These are phyloP conservation scores for Cubamyces lactineus DNA, from an alignment of 768 basidiomycete genomes.

Conservation along the genomic window DNA sequence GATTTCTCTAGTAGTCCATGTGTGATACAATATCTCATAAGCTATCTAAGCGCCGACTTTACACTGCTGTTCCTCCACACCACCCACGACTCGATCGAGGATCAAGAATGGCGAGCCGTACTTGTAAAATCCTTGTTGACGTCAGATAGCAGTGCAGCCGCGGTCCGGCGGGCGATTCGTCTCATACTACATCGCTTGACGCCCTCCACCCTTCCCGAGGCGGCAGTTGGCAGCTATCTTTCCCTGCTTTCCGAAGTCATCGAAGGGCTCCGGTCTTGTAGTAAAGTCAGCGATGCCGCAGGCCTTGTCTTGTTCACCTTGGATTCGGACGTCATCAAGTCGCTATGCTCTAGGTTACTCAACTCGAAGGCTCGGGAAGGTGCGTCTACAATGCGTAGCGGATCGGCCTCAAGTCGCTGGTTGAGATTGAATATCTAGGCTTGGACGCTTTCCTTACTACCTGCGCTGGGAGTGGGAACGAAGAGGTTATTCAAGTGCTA, in stretches of 20 bases:
- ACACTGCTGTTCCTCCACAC: constrained; percentile 49
- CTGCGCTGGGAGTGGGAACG: neutral
- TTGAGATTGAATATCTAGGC: neutral
- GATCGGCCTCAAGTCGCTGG: neutral
- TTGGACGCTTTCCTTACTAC: neutral
- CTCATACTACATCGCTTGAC: constrained; percentile 42
- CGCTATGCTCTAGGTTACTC: neutral
- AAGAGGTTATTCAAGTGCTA: neutral
- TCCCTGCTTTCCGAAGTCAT: constrained; percentile 17
- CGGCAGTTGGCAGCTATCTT: neutral
- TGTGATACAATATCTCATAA: neutral
- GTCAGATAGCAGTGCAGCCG: constrained; percentile 29
- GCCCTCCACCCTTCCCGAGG: constrained; percentile 27
- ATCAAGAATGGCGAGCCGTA: constrained; percentile 32
- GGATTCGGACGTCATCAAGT: constrained; percentile 10
- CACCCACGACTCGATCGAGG: constrained; percentile 27
- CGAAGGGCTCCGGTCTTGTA: neutral
- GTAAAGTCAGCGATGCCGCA: too few relatives aligned
- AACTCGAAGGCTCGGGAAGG: neutral
- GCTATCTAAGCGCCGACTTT: constrained; percentile 40
- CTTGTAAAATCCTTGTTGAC: constrained; percentile 42
- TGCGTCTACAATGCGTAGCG: neutral
- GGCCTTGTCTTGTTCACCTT: neutral
- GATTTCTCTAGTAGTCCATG: neutral
- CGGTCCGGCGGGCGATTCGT: constrained; percentile 42